Conservation (phyloP, 75 land plant genomes). For the Selaginella moellendorffii region DNA sequence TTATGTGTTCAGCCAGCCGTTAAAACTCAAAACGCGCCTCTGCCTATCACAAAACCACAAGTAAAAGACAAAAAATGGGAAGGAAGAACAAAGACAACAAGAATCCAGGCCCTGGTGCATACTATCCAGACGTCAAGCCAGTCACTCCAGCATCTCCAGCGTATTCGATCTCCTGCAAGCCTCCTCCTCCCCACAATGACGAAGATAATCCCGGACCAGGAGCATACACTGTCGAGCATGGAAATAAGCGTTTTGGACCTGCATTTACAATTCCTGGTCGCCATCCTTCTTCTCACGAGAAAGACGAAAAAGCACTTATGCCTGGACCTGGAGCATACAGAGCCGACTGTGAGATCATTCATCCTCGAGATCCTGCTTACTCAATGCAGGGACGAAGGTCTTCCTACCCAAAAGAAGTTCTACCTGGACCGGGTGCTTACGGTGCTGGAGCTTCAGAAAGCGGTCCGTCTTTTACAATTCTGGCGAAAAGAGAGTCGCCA, state of each 20-base stretch:
- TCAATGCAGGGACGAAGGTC: background rate
- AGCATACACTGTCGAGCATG: background rate
- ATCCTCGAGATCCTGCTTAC: slow-evolving; percentile 3
- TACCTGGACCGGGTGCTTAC: slow-evolving; percentile 1
- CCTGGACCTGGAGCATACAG: slow-evolving; percentile 9
- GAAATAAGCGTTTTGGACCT: background rate
- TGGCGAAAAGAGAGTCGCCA: background rate
- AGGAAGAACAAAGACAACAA: background rate
- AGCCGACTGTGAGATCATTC: background rate
- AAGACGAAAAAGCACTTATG: background rate
- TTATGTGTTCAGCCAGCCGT: too few species aligned
- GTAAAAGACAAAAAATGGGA: background rate
- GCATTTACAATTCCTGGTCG: slow-evolving; percentile 4
- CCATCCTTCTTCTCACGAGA: background rate
- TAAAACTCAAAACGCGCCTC: too few species aligned
- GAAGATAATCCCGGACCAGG: background rate
- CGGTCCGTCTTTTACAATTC: background rate
- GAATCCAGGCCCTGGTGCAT: slow-evolving; percentile 9
- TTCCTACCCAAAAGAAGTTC: background rate
- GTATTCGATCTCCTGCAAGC: background rate
- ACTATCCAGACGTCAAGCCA: slow-evolving; percentile 9
- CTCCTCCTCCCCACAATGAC: background rate
- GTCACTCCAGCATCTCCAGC: background rate
- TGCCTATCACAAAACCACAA: too few species aligned
- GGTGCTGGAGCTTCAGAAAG: background rate